A percentile compares a stretch with the other conserved stretches of the same genome.
phyloP scores from a whole-genome alignment of 495 filamentous ascomycete genomes.

The Penicillium diatomitis region DNA sequence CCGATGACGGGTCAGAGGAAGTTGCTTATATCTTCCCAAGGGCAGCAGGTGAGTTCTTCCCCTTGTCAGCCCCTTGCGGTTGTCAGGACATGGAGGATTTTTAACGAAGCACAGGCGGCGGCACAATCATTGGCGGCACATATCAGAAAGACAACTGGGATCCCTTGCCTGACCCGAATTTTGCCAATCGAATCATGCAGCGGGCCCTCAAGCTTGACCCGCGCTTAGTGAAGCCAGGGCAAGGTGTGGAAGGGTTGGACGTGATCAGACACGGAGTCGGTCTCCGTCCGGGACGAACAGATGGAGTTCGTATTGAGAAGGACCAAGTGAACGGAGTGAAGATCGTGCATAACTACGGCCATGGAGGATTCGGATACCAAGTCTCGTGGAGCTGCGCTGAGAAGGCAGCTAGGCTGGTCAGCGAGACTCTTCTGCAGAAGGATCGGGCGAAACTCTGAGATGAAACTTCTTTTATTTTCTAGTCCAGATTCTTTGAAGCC shows the following conservation, averaged over 20 bases:
- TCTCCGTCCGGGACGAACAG: slow-evolving; percentile 64
- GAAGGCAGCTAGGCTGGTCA: slow-evolving; percentile 1
- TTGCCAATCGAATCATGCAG: slow-evolving; percentile 80
- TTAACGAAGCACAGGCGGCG: slow-evolving; percentile 35
- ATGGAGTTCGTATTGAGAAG: slow-evolving; percentile 70
- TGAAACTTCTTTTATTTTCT: too few species aligned
- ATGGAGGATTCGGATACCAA: slow-evolving; percentile 87
- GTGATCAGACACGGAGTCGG: slow-evolving; percentile 82
- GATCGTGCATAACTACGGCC: slow-evolving; percentile 91
- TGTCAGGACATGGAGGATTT: too few species aligned
- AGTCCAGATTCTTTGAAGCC: too few species aligned
- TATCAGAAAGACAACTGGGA: slow-evolving; percentile 80
- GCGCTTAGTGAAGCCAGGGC: slow-evolving; percentile 53
- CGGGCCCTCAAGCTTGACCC: slow-evolving; percentile 63
- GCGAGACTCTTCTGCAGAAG: neutral
- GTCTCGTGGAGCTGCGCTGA: slow-evolving; percentile 71
- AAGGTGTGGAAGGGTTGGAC: slow-evolving; percentile 66
- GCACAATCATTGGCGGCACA: slow-evolving; percentile 76
- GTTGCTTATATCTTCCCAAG: slow-evolving; percentile 77
- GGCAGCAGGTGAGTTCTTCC: slow-evolving; percentile 42
- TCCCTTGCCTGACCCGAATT: slow-evolving; percentile 63
- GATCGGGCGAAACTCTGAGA: neutral
- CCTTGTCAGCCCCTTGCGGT: too few species aligned
- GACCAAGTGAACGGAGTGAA: slow-evolving; percentile 56
- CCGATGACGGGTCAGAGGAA: slow-evolving; percentile 70